These are phyloP conservation scores for Oxyria digyna DNA, from an alignment of 148 eudicot genomes.

Conservation along the genomic window DNA sequence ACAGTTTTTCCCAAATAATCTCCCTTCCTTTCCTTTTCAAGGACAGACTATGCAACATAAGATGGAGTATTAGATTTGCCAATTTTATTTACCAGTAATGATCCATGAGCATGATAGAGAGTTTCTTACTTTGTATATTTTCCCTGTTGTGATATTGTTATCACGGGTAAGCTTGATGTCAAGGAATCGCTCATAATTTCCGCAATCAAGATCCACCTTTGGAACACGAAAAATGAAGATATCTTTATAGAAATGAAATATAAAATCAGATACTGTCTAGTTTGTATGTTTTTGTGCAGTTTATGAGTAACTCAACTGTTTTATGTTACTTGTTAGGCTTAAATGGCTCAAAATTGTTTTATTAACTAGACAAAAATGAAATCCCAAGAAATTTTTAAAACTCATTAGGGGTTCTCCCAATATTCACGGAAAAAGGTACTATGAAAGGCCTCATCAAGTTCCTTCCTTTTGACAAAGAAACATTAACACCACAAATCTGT, in stretches of 20 bases:
- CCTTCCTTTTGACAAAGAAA: background rate
- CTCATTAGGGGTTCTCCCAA: background rate
- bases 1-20: slow-evolving; percentile 94
- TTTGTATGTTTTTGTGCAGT: background rate
- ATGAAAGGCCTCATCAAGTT: background rate
- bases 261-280: background rate
- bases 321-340: background rate
- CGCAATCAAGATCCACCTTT: slow-evolving; percentile 97
- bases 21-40: slow-evolving; percentile 89
- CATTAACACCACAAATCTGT: background rate
- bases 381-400: background rate
- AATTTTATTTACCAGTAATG: background rate
- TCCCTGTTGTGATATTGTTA: slow-evolving; percentile 91
- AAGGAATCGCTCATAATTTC: slow-evolving; percentile 90
- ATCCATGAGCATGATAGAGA: background rate
- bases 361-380: background rate
- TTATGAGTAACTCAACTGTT: background rate
- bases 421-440: slow-evolving; percentile 3
- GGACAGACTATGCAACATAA: slow-evolving; percentile 45
- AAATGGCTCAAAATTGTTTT: background rate
- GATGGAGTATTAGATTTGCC: slow-evolving; percentile 4
- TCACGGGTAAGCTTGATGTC: slow-evolving; percentile 76
- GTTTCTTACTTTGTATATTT: slow-evolving; percentile 65
- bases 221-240: slow-evolving; percentile 6
- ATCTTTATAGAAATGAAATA: background rate